Evolutionary conservation across 441 rosid genomes (phyloP).

Genomic region (Populus hybrid): DNA sequence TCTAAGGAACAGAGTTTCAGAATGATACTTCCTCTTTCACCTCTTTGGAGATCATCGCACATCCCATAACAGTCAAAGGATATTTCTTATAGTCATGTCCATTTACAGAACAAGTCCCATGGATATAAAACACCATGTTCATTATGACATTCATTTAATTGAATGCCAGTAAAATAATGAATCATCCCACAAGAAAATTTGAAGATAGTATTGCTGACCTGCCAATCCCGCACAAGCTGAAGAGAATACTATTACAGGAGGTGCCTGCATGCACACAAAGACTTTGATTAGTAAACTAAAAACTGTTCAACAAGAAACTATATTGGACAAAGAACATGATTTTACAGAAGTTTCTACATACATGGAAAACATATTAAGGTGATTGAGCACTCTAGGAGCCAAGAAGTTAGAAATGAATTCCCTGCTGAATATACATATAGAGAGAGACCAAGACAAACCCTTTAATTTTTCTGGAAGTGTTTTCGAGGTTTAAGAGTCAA

Average conservation of each 20-base stretch:
- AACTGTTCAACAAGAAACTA: neutral
- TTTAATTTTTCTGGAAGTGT: neutral
- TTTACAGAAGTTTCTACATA: neutral
- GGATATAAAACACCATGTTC: neutral
- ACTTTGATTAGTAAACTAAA: neutral
- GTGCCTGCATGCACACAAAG: constrained; percentile 58
- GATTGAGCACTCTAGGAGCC: neutral
- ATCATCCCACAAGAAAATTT: neutral
- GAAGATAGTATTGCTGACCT: constrained; percentile 40
- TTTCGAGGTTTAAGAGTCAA: neutral
- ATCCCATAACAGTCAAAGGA: neutral
- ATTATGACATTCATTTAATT: neutral
- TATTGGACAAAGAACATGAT: neutral
- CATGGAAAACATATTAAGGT: neutral
- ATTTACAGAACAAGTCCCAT: neutral
- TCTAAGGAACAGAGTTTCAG: neutral
- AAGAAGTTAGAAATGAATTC: constrained; percentile 1
- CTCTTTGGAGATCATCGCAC: neutral
- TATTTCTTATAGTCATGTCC: neutral
- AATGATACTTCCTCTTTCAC: neutral
- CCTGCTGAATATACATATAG: neutral
- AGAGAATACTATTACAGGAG: constrained; percentile 88
- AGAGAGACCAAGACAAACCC: neutral
- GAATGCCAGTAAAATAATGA: neutral
- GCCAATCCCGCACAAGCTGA: constrained; percentile 88